Base-by-base conservation (phyloP, 495 filamentous ascomycete species). In the Aspergillus homomorphus region DNA sequence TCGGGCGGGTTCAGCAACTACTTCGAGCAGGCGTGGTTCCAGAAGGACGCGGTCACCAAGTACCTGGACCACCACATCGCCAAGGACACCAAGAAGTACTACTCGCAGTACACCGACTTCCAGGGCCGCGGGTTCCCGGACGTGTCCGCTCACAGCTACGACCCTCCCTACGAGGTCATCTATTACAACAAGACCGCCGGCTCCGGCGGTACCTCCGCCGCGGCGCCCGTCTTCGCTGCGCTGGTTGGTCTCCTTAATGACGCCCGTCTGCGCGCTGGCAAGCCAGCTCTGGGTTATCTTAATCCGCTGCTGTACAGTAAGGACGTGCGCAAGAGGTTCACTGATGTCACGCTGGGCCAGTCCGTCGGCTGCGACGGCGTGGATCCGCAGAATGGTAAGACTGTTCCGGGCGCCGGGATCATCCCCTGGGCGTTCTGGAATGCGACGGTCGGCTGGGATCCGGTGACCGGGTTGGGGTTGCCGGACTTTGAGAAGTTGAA, bases 101-200 rank as follows among this genome's bases (percentile, higher is more conserved):
- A 79, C 53, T 65, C 66, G 15, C 61, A 73, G 49, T 72, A 77
- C 61, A 78, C 87, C 77, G 77, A 88, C 67, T 69, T 69, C 18
- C 65, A 68, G 3, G 88, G 88, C 1, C 80, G 89, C 14, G 90
- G 82, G 4, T 85, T 87, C 61, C 90, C 90, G 0, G 90, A 93
- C 62, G 81, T 92, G 48, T 79, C 76, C 9, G 77, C 81, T n/a
- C 80, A 83, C 56, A 76, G 77, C 38, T 62, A 66, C 8, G 68
- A 69, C 54, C 81, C 80, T 49, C 67, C 68, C 22, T 71, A 69
- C 60, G 53, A 61, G 14, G 63, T 69, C 20, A 51, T 72, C 48
- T 57, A 67, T 15, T 57, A 64, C 28, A 81, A 76, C 10, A 24
- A 66, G 4, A 58, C 68, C 28, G 55, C 52, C 22, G 57, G 64